These are phyloP conservation scores for Ogataea pilisensis DNA, from an alignment of 805 yeast genomes.

Conservation along the genomic window DNA sequence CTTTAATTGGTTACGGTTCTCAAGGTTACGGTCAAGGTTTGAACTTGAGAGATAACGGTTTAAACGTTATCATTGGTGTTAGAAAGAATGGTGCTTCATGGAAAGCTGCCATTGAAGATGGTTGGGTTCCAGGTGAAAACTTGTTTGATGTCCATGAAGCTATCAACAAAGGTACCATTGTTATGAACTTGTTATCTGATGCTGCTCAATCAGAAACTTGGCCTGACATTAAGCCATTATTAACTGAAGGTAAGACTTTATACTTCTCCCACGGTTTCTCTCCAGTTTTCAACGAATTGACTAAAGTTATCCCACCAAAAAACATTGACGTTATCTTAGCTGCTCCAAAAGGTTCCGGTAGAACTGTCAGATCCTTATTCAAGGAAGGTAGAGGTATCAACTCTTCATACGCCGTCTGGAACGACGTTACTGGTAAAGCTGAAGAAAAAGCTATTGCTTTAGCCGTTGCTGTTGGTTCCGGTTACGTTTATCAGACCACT, in stretches of 20 bases:
- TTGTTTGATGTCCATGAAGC: slow-evolving; percentile 95
- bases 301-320: slow-evolving; percentile 92
- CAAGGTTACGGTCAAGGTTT: slow-evolving; percentile 99
- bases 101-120: slow-evolving; percentile 99
- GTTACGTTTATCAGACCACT: slow-evolving; percentile 99
- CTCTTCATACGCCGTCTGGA: slow-evolving; percentile 99
- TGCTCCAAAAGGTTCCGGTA: slow-evolving; percentile 99
- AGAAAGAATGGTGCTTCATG: slow-evolving; percentile 98
- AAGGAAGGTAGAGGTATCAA: slow-evolving; percentile 99
- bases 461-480: slow-evolving; percentile 99
- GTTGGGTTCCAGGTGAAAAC: slow-evolving; percentile 99
- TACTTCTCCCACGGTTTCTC: slow-evolving; percentile 99
- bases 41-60: slow-evolving; percentile 98
- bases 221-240: slow-evolving; percentile 78
- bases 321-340: slow-evolving; percentile 96
- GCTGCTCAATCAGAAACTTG: slow-evolving; percentile 99
- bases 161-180: slow-evolving; percentile 81
- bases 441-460: slow-evolving; percentile 98
- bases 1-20: slow-evolving; percentile 98
- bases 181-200: slow-evolving; percentile 97
- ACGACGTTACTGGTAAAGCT: slow-evolving; percentile 98
- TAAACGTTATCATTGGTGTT: slow-evolving; percentile 97
- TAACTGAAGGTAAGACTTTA: slow-evolving; percentile 95
- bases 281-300: slow-evolving; percentile 96
- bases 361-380: slow-evolving; percentile 98